Conservation (phyloP, 331 rosid genomes). For the Dryas integrifolia region DNA sequence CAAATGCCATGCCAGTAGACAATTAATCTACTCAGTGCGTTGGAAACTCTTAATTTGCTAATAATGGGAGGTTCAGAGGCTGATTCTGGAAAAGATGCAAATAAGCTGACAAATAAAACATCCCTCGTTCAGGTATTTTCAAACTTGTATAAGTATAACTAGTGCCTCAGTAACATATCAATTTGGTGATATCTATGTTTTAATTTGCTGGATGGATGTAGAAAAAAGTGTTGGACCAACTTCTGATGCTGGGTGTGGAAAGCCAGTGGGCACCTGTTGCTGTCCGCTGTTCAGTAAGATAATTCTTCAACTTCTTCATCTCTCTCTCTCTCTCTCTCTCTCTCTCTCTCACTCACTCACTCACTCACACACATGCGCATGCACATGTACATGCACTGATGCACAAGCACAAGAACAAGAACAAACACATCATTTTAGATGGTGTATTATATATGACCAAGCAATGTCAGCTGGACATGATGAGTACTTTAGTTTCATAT, state of each 20-base stretch:
- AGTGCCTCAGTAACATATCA: conserved; percentile 13
- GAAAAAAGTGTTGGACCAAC: conserved; percentile 81
- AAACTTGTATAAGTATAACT: conserved; percentile 9
- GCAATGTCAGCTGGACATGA: background rate
- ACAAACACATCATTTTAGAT: background rate
- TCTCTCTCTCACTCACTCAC: background rate
- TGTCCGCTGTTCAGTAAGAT: conserved; percentile 72
- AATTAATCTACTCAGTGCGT: conserved; percentile 75
- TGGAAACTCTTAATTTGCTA: conserved; percentile 76
- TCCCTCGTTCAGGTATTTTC: conserved; percentile 70
- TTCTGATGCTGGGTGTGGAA: conserved; percentile 80
- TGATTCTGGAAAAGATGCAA: conserved; percentile 71
- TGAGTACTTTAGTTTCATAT: background rate
- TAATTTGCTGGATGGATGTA: conserved; percentile 34
- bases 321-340: conserved; percentile 2
- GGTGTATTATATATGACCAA: background rate
- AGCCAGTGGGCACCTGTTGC: conserved; percentile 93
- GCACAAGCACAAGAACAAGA: too few species aligned
- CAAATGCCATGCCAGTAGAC: conserved; percentile 88
- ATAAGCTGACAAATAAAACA: conserved; percentile 69
- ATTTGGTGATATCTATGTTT: conserved; percentile 29
- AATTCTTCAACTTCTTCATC: background rate
- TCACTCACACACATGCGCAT: too few species aligned
- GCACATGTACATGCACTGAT: too few species aligned
- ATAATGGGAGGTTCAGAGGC: conserved; percentile 70